Conservation (phyloP, 2,329 filamentous ascomycete genomes). For the Neurospora sp. region DNA sequence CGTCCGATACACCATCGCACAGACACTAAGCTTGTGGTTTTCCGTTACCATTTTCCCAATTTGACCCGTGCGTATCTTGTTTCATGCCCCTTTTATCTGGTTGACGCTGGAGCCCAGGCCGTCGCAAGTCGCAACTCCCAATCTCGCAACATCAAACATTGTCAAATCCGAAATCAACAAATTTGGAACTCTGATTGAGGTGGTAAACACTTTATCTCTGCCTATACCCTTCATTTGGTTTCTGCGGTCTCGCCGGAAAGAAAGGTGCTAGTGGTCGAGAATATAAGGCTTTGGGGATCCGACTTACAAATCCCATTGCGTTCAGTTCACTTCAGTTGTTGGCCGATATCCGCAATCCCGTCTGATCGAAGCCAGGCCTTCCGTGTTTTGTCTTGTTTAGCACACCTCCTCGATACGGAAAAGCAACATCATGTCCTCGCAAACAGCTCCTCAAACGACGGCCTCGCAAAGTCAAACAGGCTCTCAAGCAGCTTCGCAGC, state of each 20-base stretch:
- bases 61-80: background rate
- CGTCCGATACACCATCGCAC: background rate
- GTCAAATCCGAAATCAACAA: background rate
- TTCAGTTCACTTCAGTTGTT: background rate
- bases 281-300: background rate
- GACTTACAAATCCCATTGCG: background rate
- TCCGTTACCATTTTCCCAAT: background rate
- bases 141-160: background rate
- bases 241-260: background rate
- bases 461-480: background rate
- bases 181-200: background rate
- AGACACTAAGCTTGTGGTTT: background rate
- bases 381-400: background rate
- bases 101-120: background rate
- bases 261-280: background rate
- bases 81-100: background rate
- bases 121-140: background rate
- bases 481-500: constrained; percentile 25
- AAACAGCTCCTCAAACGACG: background rate
- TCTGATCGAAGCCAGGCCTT: background rate
- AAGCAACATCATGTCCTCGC: background rate
- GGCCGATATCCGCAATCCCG: background rate
- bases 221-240: background rate
- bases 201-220: background rate
- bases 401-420: background rate